Evolutionary conservation across 148 eudicot genomes (phyloP), one percentile per base, ranked within the genome.

Genomic region (Chenopodium formosanum): DNA sequence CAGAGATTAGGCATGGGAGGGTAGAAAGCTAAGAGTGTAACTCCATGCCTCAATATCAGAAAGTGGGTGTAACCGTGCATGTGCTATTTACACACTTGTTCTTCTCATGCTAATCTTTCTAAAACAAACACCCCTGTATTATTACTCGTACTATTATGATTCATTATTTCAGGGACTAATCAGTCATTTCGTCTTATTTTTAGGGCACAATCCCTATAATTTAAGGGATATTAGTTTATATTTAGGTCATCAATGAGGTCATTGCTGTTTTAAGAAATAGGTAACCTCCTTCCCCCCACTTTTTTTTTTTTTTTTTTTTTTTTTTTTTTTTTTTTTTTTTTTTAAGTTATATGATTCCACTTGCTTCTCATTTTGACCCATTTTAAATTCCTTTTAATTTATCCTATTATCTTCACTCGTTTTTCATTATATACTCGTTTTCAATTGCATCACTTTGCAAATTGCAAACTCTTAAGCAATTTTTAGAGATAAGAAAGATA

Each of bases 21-120:
- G 52, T 31, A 14, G 78, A 19, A 27, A 9, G 47, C 2, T 46
- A 5, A 31, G 50, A 16, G 37, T 62, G 83, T 81, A 29, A 77
- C 65, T 47, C 52, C 70, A 78, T 46, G 17, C 81, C 85, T 47
- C 62, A 72, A 62, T 63, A 70, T 82, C 75, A 69, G 84, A 82
- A 77, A 70, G 84, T 68, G 76, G 63, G 81, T 71, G 80, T 74
- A 75, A 81, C 83, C 83, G 83, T 81, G 83, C 83, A 81, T 81
- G 83, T 81, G 83, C 83, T 9, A 65, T 81, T 48, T 81, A 52
- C 74, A 81, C 78, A 81, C 66, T 81, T 66, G 83, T 50, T 75
- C 14, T 44, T 8, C 79, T 32, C 50, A 48, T 9, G 52, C 4
- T 70, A 0, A 31, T 40, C 63, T 29, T 78, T 66, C 40, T 40